Percentiles rank a stretch among this genome's conserved stretches.
Conservation (phyloP, 345 rosid genomes). For the Anacardium occidentale region DNA sequence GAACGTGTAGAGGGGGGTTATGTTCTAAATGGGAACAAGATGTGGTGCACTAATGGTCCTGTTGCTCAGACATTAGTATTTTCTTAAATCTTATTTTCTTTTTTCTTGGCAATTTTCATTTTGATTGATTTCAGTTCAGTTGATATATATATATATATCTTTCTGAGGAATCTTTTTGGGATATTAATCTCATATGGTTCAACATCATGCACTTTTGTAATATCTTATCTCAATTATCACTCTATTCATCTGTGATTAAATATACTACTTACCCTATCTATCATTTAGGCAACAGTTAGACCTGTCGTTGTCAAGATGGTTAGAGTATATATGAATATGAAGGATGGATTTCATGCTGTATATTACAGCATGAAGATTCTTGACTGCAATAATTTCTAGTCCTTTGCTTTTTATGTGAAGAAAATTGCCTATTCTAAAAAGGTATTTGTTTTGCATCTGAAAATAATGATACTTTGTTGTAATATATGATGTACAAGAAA, state of each 20-base stretch:
- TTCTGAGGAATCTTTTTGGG: not conserved
- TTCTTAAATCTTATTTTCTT: not conserved
- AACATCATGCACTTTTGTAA: not conserved
- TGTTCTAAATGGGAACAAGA: slow-evolving; percentile 78
- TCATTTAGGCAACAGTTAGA: not conserved
- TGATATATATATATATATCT: not conserved
- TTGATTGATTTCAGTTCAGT: not conserved
- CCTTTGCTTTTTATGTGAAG: no score
- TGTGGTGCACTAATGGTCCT: slow-evolving; percentile 99
- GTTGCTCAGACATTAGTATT: slow-evolving; percentile 87
- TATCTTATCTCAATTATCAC: not conserved
- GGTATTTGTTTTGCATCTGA: no score
- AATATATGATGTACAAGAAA: not conserved
- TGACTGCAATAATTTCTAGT: no score
- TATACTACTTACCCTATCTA: not conserved
- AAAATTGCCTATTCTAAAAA: no score
- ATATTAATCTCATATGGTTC: not conserved
- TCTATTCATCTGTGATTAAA: not conserved
- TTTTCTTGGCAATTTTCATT: not conserved
- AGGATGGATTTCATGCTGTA: no score
- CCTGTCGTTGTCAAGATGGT: not conserved
- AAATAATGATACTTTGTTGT: no score
- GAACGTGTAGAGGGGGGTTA: slow-evolving; percentile 84
- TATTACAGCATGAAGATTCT: no score
- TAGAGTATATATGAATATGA: no score